A percentile compares a stretch with the other conserved stretches of the same genome.
phyloP scores from a whole-genome alignment of 441 rosid genomes.

The Brassica balearica region DNA sequence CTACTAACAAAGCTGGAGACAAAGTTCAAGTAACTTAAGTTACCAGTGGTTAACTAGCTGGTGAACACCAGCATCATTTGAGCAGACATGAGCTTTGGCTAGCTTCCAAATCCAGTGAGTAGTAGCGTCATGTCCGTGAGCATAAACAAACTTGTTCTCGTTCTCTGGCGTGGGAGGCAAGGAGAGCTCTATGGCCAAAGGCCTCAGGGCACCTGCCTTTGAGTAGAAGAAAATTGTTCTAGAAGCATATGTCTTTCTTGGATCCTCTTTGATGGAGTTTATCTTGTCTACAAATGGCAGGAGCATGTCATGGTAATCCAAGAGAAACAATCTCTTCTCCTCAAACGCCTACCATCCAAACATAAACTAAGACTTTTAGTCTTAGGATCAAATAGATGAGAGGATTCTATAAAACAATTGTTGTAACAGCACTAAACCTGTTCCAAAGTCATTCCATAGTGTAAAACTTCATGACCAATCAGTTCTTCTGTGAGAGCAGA shows the following conservation, averaged over 20 bases:
- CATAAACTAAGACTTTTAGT: slow-evolving; percentile 17
- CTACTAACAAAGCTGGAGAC: neutral
- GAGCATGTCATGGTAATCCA: slow-evolving; percentile 89
- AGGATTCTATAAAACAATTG: slow-evolving; percentile 5
- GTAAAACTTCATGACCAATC: slow-evolving; percentile 72
- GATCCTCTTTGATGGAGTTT: slow-evolving; percentile 43
- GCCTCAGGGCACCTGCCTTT: slow-evolving; percentile 56
- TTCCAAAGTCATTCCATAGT: slow-evolving; percentile 66
- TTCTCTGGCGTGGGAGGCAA: slow-evolving; percentile 67
- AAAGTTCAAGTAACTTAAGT: slow-evolving; percentile 20
- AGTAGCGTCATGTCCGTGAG: slow-evolving; percentile 87
- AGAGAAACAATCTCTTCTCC: slow-evolving; percentile 81
- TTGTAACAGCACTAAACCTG: slow-evolving; percentile 49
- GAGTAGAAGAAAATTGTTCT: slow-evolving; percentile 72
- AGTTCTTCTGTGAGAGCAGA: slow-evolving; percentile 82
- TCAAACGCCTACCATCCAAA: slow-evolving; percentile 70
- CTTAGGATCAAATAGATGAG: slow-evolving; percentile 13
- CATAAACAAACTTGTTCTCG: slow-evolving; percentile 61
- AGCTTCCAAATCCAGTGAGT: slow-evolving; percentile 93
- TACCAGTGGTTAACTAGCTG: slow-evolving; percentile 98
- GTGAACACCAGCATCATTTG: slow-evolving; percentile 89
- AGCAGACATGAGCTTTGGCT: slow-evolving; percentile 94
- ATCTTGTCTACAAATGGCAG: slow-evolving; percentile 70
- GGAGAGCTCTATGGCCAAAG: slow-evolving; percentile 87
- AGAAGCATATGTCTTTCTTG: slow-evolving; percentile 60